These are phyloP conservation scores for Emydomyces testavorans DNA, from an alignment of 2,329 filamentous ascomycete genomes.

Conservation along the genomic window DNA sequence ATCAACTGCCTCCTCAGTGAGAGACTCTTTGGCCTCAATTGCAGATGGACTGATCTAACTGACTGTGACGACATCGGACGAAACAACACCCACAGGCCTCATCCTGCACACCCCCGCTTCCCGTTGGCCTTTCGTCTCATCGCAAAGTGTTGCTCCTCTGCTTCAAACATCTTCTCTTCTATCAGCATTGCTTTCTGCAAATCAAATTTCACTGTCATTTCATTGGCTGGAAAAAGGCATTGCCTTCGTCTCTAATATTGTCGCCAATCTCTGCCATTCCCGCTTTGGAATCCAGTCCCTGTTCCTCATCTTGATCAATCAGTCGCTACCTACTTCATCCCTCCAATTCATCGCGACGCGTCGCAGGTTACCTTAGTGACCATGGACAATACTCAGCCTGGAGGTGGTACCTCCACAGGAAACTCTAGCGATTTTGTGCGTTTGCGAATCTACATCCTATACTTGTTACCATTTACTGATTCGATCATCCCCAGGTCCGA, in stretches of 20 bases:
- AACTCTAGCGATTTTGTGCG: slow-evolving; percentile 94
- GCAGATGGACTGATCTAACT: slow-evolving; percentile 7
- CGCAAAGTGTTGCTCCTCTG: neutral
- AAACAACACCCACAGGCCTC: slow-evolving; percentile 10
- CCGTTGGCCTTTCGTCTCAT: neutral
- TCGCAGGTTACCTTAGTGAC: neutral
- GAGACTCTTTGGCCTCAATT: slow-evolving; percentile 1
- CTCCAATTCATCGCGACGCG: neutral
- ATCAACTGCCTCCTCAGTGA: neutral
- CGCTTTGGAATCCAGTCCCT: neutral
- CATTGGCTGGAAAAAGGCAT: too few species aligned
- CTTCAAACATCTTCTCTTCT: too few species aligned
- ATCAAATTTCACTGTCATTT: neutral
- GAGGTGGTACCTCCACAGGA: slow-evolving; percentile 42
- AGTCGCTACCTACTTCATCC: neutral
- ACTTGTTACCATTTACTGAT: slow-evolving; percentile 19
- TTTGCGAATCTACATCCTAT: slow-evolving; percentile 24
- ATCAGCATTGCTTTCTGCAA: neutral
- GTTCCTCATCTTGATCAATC: neutral
- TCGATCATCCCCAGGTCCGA: slow-evolving; percentile 56
- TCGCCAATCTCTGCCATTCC: too few species aligned
- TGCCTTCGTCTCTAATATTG: too few species aligned
- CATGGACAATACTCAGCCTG: slow-evolving; percentile 14
- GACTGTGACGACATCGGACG: slow-evolving; percentile 9
- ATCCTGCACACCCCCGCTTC: slow-evolving; percentile 1